Base-by-base conservation (phyloP, 1,139 yeast species). In the Candida frijolesensis region DNA sequence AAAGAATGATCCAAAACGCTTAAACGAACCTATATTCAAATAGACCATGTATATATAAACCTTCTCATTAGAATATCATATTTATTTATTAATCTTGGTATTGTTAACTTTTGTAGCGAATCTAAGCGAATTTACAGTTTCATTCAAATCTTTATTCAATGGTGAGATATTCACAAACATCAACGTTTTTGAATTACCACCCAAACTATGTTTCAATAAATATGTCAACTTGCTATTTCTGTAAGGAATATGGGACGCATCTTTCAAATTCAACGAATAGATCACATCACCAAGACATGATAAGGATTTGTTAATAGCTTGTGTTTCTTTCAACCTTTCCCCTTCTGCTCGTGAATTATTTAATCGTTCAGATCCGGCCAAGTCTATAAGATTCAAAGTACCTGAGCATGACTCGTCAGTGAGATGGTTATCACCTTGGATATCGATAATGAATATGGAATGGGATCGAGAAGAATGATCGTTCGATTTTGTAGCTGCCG, bases 121-220 rank as follows among this genome's bases (percentile, higher is more conserved):
- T 49, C 98, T 74, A 51, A 94, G 72, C 0, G 97, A 89, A 61
- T 89, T 89, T 25, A 92, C 61, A 0, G 96, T 87, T 63, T 94
- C 99, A 57, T 77, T 82, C 47, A 84, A 76, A 64, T 89, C 89
- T 27, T 70, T 70, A 19, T 65, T 67, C 46, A 80, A 68, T 4
- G 97, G 92, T 1, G 97, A 88, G 5, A 92, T 78, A 60, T 91
- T 92, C 12, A 91, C 97, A 75, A 94, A 87, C 97, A 94, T 91
- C 52, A 94, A 73, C 0, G 97, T 91, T 65, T 92, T 94, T 1
- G 97, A 89, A 51, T 83, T 80, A 0, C 97, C 97, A 2, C 89
- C 85, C 41, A 94, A 73, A 42, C 97, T 90, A 62, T 89, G 84
- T 61, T 91, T 95, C 54, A 94, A 72, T 15, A 92, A 71, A 62